phyloP scores from a whole-genome alignment of 495 filamentous ascomycete species.

The Hypomontagnella submonticulosa region DNA sequence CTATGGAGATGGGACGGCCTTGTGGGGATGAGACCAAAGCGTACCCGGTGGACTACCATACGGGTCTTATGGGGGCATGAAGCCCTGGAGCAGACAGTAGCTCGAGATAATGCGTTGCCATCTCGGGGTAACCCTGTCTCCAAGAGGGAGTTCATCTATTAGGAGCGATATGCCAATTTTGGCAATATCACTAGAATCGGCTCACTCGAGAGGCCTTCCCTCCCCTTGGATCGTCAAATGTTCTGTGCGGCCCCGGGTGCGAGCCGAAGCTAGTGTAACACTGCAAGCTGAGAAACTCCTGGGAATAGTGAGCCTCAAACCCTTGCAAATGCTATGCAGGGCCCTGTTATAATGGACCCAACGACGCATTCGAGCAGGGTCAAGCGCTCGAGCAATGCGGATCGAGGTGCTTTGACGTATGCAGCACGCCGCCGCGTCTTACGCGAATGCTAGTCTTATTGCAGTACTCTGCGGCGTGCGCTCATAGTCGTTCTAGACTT shows the following conservation, averaged over 20 bases:
- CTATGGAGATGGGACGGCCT: slow-evolving; percentile 11
- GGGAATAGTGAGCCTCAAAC: slow-evolving; percentile 29
- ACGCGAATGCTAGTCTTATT: slow-evolving; percentile 13
- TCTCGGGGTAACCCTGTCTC: slow-evolving; percentile 37
- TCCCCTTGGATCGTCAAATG: slow-evolving; percentile 21
- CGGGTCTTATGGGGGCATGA: slow-evolving; percentile 24
- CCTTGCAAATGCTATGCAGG: slow-evolving; percentile 29
- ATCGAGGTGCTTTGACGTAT: slow-evolving; percentile 27
- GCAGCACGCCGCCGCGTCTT: slow-evolving; percentile 2
- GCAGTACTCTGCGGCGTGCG: slow-evolving; percentile 6
- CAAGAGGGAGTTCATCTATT: slow-evolving; percentile 17
- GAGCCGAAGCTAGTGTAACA: slow-evolving; percentile 39
- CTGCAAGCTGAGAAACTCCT: slow-evolving; percentile 5
- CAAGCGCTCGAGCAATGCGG: slow-evolving; percentile 21
- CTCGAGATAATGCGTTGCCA: slow-evolving; percentile 34
- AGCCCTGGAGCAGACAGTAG: slow-evolving; percentile 19
- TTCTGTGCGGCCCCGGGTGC: slow-evolving; percentile 32
- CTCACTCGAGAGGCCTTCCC: neutral
- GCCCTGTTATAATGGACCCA: slow-evolving; percentile 34
- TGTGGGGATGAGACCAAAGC: slow-evolving; percentile 35
- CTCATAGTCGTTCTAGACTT: neutral
- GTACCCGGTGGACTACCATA: slow-evolving; percentile 23
- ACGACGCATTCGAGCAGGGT: slow-evolving; percentile 23
- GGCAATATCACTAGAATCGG: slow-evolving; percentile 11
- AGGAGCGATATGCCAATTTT: slow-evolving; percentile 10